Base-by-base conservation (phyloP, 2,329 filamentous ascomycete genomes). In the Alternaria dauci region DNA sequence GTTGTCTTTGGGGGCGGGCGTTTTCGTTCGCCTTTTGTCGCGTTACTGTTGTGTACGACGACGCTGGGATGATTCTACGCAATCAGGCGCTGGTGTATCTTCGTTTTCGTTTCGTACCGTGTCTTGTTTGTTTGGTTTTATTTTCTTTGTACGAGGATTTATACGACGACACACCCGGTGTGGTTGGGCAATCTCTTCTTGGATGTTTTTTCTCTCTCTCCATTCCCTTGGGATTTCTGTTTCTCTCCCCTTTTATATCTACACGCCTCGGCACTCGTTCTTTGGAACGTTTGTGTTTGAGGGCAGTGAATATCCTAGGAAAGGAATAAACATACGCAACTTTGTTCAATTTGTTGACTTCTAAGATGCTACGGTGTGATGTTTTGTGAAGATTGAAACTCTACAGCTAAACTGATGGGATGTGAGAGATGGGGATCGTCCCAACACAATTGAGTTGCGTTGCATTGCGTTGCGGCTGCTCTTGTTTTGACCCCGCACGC, bases 31-130 rank as follows among this genome's bases (percentile, higher is more conserved):
- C 74, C 74, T 77, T 75, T 77, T 75, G 76, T 78, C 46, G 23
- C 18, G 34, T 18, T n/a, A 34, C 20, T 39, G 23, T 48, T 39
- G 9, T 50, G 46, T 50, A 50, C 46, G 30, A 79, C 72, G 72
- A 79, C 74, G 70, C 75, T 79, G 73, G 74, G 71, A 79, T 75
- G 77, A 78, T 72, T 72, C 72, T 76, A 75, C 70, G 71, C 71
- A 71, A 67, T 72, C 70, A 66, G 67, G 69, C 69, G 70, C 67
- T 70, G 68, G 62, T 68, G 20, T 71, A 65, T 48, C 46, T 36
- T 62, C 57, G 20, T 23, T 23, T 23, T 23, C 20, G 20, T 23
- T 23, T 23, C 4, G 20, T 23, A 23, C 53, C 25, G 5, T 11
- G 3, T 18, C 25, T 23, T 38, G 8, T 25, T 25, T 26, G 34